A percentile compares a stretch with the other conserved stretches of the same genome.
Conservation (phyloP, 805 yeast genomes). For the Candida manassasensis region DNA sequence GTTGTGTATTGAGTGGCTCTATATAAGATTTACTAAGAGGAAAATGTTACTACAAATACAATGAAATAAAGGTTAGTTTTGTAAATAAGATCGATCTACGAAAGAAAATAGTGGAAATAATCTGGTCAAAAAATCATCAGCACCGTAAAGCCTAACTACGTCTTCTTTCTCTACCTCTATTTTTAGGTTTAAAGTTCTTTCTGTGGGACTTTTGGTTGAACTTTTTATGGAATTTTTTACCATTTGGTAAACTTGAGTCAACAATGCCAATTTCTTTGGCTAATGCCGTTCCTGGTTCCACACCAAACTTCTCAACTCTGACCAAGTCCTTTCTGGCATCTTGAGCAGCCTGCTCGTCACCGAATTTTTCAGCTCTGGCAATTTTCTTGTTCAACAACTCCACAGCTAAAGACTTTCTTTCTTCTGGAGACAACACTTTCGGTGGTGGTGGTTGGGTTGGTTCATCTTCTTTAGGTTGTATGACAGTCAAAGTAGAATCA, state of each 20-base stretch:
- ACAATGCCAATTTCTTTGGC: conserved; percentile 64
- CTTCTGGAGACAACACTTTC: conserved; percentile 55
- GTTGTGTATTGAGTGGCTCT: neutral
- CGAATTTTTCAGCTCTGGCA: conserved; percentile 73
- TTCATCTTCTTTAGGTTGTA: conserved; percentile 13
- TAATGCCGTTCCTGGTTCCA: conserved; percentile 59
- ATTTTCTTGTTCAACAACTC: conserved; percentile 64
- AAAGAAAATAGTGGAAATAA: neutral
- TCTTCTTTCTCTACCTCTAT: conserved; percentile 4
- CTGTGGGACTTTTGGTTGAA: neutral
- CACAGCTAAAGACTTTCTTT: conserved; percentile 62
- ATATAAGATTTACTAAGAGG: conserved; percentile 1
- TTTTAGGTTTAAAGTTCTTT: conserved; percentile 4
- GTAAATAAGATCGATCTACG: conserved; percentile 1
- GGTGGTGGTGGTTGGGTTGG: conserved; percentile 29
- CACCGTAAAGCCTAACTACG: neutral
- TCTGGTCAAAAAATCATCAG: neutral
- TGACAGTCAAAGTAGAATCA: conserved; percentile 13
- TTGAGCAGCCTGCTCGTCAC: conserved; percentile 53
- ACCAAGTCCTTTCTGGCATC: conserved; percentile 57
- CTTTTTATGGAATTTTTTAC: conserved; percentile 7
- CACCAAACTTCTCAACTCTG: conserved; percentile 82
- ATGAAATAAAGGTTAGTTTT: conserved; percentile 1
- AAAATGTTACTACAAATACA: neutral
- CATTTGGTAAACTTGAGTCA: conserved; percentile 27